Conservation (phyloP, 208 protist species). For the Tetramitus jugosus region DNA sequence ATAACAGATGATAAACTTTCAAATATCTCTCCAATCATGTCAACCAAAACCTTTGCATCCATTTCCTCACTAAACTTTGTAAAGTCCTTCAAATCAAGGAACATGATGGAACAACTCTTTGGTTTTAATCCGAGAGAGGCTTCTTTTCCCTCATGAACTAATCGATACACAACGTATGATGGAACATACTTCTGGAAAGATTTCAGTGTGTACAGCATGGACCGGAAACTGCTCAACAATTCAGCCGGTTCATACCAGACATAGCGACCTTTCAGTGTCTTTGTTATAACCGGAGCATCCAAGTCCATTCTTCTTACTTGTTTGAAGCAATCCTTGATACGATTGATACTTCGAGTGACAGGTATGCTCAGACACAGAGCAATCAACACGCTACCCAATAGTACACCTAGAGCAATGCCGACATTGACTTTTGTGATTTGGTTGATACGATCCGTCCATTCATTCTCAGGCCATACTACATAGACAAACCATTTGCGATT, state of each 20-base stretch:
- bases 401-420: background rate
- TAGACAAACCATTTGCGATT: background rate
- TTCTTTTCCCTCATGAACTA: background rate
- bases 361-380: background rate
- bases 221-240: background rate
- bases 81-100: conserved; percentile 21
- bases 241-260: background rate
- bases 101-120: background rate
- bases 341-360: background rate
- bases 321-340: background rate
- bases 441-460: background rate
- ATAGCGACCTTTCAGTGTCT: background rate
- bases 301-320: background rate
- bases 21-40: conserved; percentile 4
- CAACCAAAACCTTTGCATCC: background rate
- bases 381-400: background rate
- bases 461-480: background rate
- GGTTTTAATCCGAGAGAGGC: background rate
- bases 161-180: background rate
- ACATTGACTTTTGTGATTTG: background rate
- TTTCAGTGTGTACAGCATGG: background rate
- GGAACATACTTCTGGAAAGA: conserved; percentile 11
- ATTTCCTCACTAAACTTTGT: background rate
- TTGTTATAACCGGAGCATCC: background rate
- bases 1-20: background rate